Conservation (phyloP, 1,284 basidiomycete species). For the Stereum hirsutum region DNA sequence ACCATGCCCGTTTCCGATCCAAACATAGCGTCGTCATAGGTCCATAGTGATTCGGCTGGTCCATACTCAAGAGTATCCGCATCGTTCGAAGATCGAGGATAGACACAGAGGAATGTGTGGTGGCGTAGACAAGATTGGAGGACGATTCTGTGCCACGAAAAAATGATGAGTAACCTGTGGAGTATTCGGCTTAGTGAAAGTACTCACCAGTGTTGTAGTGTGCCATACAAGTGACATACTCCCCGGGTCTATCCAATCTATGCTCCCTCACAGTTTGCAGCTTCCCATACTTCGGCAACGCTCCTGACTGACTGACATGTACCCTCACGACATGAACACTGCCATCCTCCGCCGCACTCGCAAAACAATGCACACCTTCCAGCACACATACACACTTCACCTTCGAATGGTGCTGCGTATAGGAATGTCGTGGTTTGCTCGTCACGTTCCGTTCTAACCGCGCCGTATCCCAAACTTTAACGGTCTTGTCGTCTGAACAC, state of each 20-base stretch:
- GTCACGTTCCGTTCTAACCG: constrained; percentile 75
- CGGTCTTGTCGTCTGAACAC: constrained; percentile 76
- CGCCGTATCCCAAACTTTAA: constrained; percentile 81
- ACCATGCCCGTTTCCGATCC: constrained; percentile 79
- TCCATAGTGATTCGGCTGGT: constrained; percentile 82
- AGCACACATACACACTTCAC: constrained; percentile 78
- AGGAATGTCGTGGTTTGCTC: constrained; percentile 69
- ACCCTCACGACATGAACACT: constrained; percentile 80
- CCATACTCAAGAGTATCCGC: constrained; percentile 66
- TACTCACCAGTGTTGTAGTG: constrained; percentile 68
- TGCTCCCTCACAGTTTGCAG: constrained; percentile 73
- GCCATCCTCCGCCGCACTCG: constrained; percentile 81
- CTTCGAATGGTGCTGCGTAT: constrained; percentile 70
- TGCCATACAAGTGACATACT: constrained; percentile 70
- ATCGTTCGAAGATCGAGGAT: constrained; percentile 86
- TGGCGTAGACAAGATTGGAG: constrained; percentile 78
- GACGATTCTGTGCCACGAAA: constrained; percentile 39
- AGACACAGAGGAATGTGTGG: constrained; percentile 70
- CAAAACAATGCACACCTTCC: constrained; percentile 82
- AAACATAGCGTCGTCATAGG: constrained; percentile 81
- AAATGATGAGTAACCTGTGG: neutral
- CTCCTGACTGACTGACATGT: constrained; percentile 53
- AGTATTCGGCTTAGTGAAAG: neutral
- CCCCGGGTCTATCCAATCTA: constrained; percentile 55
- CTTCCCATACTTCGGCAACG: constrained; percentile 72